These are phyloP conservation scores for Berkeleyomyces rouxiae DNA, from an alignment of 2,329 filamentous ascomycete species.

Conservation along the genomic window DNA sequence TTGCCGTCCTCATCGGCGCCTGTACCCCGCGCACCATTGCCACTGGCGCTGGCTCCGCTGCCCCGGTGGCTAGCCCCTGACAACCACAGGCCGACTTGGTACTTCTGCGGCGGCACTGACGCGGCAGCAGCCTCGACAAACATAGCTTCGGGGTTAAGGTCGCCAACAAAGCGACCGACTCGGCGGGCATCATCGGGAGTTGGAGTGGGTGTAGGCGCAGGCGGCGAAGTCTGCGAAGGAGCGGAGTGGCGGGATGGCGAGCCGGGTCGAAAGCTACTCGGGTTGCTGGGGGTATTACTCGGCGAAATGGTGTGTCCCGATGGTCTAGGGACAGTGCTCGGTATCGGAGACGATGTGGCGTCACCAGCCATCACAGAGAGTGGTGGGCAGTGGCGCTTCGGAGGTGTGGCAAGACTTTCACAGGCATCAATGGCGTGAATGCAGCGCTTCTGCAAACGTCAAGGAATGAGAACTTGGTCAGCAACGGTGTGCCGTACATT, in stretches of 20 bases:
- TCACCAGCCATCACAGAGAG: constrained; percentile 8
- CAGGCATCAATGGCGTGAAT: constrained; percentile 19
- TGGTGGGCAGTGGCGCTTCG: constrained; percentile 2
- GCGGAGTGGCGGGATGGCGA: neutral
- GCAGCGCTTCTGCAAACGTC: constrained; percentile 25
- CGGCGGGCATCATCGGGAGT: neutral
- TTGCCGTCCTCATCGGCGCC: neutral
- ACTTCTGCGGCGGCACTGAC: constrained; percentile 23
- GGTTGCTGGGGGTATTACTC: neutral
- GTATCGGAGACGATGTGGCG: neutral
- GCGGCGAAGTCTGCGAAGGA: neutral
- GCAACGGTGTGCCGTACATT: neutral
- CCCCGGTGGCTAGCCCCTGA: constrained; percentile 14
- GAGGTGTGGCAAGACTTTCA: constrained; percentile 3
- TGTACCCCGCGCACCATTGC: neutral
- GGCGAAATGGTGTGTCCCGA: neutral
- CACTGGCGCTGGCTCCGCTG: neutral
- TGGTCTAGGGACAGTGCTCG: neutral
- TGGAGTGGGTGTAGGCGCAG: neutral
- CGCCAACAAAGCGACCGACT: constrained; percentile 37
- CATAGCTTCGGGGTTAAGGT: constrained; percentile 43
- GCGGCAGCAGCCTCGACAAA: constrained; percentile 37
- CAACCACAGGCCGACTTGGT: constrained; percentile 41
- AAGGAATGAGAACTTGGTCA: constrained; percentile 1
- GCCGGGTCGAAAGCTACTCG: neutral